phyloP scores from a whole-genome alignment of 1,139 yeast species.

The Entelexis sorbosivorans region DNA sequence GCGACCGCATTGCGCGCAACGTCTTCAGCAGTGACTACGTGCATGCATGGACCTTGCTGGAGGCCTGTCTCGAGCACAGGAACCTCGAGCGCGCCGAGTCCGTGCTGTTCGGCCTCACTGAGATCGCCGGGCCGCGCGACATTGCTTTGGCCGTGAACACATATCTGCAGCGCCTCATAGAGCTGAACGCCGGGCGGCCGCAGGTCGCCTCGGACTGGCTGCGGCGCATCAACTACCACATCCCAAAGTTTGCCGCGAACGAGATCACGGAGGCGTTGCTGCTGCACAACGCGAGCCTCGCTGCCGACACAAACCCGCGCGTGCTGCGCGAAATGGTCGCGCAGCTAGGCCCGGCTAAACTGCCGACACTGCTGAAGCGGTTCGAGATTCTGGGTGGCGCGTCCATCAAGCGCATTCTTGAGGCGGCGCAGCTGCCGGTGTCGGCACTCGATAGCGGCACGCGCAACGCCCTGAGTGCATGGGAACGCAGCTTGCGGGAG shows the following conservation, averaged over 20 bases:
- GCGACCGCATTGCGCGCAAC: slow-evolving; percentile 28
- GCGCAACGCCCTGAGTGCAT: slow-evolving; percentile 1
- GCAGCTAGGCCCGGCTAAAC: slow-evolving; percentile 25
- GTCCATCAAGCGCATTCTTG: slow-evolving; percentile 41
- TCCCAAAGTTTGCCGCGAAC: slow-evolving; percentile 27
- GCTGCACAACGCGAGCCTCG: slow-evolving; percentile 27
- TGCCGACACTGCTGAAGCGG: slow-evolving; percentile 39
- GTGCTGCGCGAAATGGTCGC: slow-evolving; percentile 30
- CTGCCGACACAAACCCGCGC: slow-evolving; percentile 19
- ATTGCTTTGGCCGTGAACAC: slow-evolving; percentile 40
- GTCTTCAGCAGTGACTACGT: slow-evolving; percentile 39
- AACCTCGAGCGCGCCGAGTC: slow-evolving; percentile 64
- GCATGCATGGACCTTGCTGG: slow-evolving; percentile 66
- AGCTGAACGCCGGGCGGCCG: slow-evolving; percentile 29
- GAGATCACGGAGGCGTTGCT: slow-evolving; percentile 32
- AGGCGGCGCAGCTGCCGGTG: slow-evolving; percentile 8
- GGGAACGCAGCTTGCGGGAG: neutral
- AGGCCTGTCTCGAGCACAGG: slow-evolving; percentile 62
- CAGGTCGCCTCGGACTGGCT: slow-evolving; percentile 28
- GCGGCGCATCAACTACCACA: slow-evolving; percentile 23
- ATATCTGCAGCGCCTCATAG: slow-evolving; percentile 39
- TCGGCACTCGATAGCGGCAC: slow-evolving; percentile 12
- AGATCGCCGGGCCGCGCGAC: slow-evolving; percentile 33
- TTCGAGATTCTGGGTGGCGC: slow-evolving; percentile 60
- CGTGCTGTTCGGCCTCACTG: slow-evolving; percentile 48